Base-by-base conservation (phyloP, 495 filamentous ascomycete species). In the Daldinia bambusicola region DNA sequence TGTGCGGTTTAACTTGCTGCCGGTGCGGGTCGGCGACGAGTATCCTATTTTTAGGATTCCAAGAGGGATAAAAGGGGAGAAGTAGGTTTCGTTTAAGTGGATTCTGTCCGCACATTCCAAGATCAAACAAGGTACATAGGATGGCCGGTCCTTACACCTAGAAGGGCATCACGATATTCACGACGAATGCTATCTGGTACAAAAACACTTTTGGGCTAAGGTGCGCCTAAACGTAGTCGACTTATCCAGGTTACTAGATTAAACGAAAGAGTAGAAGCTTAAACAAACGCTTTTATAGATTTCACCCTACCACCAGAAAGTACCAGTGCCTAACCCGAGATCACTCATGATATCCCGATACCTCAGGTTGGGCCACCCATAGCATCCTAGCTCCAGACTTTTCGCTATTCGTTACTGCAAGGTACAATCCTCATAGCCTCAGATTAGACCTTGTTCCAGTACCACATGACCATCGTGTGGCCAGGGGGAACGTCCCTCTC, bases 11-110 rank as follows among this genome's bases (percentile, higher is more conserved):
- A 75, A 75, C 45, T 53, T 79, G 32, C 20, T 79, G 2, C 77
- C 76, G 1, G 70, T 79, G 16, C 20, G 62, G 55, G 59, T n/a
- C 7, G 76, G 75, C 2, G 76, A 79, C 55, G 71, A 76, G 57
- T 79, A 78, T 66, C 77, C 77, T 38, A 69, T 78, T 32, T 79
- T 77, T 52, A 76, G 77, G 62, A 60, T 70, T 12, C 60, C 55
- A 14, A 18, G 60, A 43, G 51, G 20, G 26, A 58, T 30, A 13
- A 20, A 10, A 36, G 34, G 26, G 26, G 3, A 26, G 26, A 3
- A 26, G 26, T 1, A 26, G 26, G 26, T n/a, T n/a, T n/a, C n/a
- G n/a, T 26, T 26, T 26, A 26, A 3, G 1, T 26, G 26, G 26
- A 26, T 26, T 26, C 26, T 1, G 1, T 3, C 26, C 26, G 26